These are phyloP conservation scores for Apophysomyces trapeziformis DNA, from an alignment of 371 early-diverging fungal genomes.

Conservation along the genomic window DNA sequence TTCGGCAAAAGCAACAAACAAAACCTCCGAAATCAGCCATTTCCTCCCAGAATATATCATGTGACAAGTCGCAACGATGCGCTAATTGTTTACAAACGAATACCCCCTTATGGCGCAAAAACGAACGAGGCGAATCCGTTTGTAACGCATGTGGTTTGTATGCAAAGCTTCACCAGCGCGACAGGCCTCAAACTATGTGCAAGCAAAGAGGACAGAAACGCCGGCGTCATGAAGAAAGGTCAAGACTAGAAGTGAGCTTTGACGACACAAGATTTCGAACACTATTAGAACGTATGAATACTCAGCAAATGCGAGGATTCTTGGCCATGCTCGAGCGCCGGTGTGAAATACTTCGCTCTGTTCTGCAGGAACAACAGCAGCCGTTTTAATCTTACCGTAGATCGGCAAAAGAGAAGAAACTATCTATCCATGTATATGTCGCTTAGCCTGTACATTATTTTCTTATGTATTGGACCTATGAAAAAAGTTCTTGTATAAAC, in stretches of 20 bases:
- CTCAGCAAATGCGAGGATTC: slow-evolving; percentile 59
- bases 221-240: slow-evolving; percentile 41
- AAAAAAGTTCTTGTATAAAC: slow-evolving; percentile 4
- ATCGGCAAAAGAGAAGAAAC: not conserved
- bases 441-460: slow-evolving; percentile 15
- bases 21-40: not conserved
- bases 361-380: slow-evolving; percentile 14
- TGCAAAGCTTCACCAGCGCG: slow-evolving; percentile 74
- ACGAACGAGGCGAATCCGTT: slow-evolving; percentile 75
- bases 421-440: not conserved
- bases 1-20: slow-evolving; percentile 58
- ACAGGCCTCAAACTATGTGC: slow-evolving; percentile 68
- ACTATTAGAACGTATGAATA: slow-evolving; percentile 53
- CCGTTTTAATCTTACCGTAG: slow-evolving; percentile 18
- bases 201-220: slow-evolving; percentile 68
- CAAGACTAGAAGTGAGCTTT: slow-evolving; percentile 13
- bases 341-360: slow-evolving; percentile 38
- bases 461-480: slow-evolving; percentile 18
- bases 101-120: slow-evolving; percentile 90
- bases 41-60: not conserved
- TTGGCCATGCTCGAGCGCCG: slow-evolving; percentile 57
- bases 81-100: slow-evolving; percentile 83
- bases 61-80: slow-evolving; percentile 42
- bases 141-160: slow-evolving; percentile 94
- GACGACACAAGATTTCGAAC: slow-evolving; percentile 52